Evolutionary conservation across 2,329 filamentous ascomycete genomes (phyloP), one percentile per base, ranked within the genome.

Genomic region (Trichoderma arundinaceum): DNA sequence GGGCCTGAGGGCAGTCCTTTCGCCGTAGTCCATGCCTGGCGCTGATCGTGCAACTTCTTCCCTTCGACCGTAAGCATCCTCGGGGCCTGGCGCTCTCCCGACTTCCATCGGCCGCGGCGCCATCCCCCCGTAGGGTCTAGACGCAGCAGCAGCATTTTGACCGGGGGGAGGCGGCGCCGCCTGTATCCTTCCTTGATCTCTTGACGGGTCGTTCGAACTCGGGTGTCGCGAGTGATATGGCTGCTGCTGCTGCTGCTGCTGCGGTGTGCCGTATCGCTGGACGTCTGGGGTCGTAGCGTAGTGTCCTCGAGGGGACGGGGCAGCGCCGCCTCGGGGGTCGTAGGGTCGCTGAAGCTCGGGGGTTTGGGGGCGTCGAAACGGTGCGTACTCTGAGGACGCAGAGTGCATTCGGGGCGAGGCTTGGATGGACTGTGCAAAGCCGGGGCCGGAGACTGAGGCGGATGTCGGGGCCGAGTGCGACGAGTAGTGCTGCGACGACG

Each of bases 321-420:
- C 80, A 3, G 78, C 73, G 68, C 77, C 77, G 28, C 77, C 79
- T 71, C 84, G 78, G 44, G 77, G 78, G 68, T 81, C 81, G 77
- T 87, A 86, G 64, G 80, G 79, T 71, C 86, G 83, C 53, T 83
- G 81, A 67, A 88, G 87, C 51, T 92, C 90, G n/a, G 90, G 90
- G 0, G 90, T 92, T 66, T 91, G 88, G 2, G 90, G 90, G 67
- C 90, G 83, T 68, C 89, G 83, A 74, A 85, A 90, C 5, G 84
- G 82, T 59, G 79, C 80, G 67, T 90, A 90, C 17, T 91, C 88
- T 67, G 86, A 77, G 0, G 83, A 80, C 2, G 83, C 77, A 32
- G 82, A 81, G 65, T 82, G 83, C 79, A 87, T 83, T 46, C 83
- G 79, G 3, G 85, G 85, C 13, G 85, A 88, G 1, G 83, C 83